A percentile compares a stretch with the other conserved stretches of the same genome.
Conservation (phyloP, 306 rosid species). For the Sesbania bispinosa region DNA sequence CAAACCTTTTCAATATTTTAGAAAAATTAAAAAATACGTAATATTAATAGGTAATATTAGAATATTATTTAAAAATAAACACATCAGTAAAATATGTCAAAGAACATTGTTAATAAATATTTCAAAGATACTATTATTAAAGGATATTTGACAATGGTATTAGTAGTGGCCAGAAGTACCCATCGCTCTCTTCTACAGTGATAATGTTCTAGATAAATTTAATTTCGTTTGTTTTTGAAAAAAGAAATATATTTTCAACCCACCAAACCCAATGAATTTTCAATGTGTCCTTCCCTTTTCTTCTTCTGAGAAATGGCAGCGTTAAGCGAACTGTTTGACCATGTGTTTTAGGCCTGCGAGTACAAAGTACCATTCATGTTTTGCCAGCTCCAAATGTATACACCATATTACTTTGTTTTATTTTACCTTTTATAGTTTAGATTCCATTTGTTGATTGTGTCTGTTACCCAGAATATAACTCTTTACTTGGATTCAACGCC, state of each 20-base stretch:
- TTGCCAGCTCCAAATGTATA: not conserved
- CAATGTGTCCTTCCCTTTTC: not conserved
- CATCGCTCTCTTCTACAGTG: not conserved
- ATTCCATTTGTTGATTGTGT: not conserved
- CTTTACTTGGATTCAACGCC: conserved; percentile 28
- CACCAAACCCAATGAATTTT: conserved; percentile 1
- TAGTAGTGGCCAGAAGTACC: not conserved
- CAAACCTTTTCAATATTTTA: not conserved
- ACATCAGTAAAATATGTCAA: no score
- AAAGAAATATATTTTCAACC: not conserved
- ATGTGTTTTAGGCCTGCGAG: not conserved
- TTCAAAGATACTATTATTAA: no score
- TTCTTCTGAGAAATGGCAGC: not conserved
- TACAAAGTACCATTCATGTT: not conserved
- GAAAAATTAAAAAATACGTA: not conserved
- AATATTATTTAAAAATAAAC: no score
- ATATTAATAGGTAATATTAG: not conserved
- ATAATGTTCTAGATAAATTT: conserved; percentile 11
- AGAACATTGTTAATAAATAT: no score
- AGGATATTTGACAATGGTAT: not conserved
- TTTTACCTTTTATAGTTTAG: not conserved
- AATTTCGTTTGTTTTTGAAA: not conserved
- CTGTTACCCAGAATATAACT: not conserved
- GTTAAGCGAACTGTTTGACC: conserved; percentile 18
- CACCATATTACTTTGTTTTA: not conserved